phyloP scores from a whole-genome alignment of 2,329 filamentous ascomycete species.

The Arthrocladium fulminans region DNA sequence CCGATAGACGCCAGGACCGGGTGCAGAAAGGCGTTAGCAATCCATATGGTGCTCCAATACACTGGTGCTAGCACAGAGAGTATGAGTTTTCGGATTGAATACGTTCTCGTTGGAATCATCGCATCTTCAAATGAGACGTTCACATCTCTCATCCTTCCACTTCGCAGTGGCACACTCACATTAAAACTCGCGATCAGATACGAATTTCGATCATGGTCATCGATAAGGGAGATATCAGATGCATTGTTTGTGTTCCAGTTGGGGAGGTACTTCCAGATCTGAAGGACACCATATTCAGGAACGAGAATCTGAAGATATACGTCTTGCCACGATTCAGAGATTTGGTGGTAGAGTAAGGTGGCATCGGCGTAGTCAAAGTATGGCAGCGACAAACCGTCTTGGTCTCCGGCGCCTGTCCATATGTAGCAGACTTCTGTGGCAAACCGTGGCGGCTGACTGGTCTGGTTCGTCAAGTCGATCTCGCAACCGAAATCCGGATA shows the following conservation, averaged over 20 bases:
- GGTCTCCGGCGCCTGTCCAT: conserved; percentile 1
- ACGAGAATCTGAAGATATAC: neutral
- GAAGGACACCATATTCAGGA: neutral
- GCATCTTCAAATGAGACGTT: neutral
- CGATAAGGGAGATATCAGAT: neutral
- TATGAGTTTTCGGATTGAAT: neutral
- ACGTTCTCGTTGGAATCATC: neutral
- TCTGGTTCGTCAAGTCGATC: neutral
- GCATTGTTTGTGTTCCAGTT: neutral
- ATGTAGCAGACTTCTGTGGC: neutral
- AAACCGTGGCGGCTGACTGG: neutral
- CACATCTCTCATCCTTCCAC: neutral
- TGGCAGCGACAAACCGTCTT: neutral
- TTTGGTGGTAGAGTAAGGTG: conserved; percentile 2
- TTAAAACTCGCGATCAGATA: neutral
- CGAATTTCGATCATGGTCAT: neutral
- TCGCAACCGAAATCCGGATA: neutral
- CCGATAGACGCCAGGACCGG: neutral
- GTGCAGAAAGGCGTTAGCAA: neutral
- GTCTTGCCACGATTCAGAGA: neutral
- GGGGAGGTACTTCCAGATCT: neutral
- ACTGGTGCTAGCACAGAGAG: neutral
- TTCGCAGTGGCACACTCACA: neutral
- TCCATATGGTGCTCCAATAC: neutral
- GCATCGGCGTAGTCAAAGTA: conserved; percentile 7